Evolutionary conservation across 129 eudicot genomes (phyloP), one percentile per base, ranked within the genome.

Genomic region (Artemisia tridentata): DNA sequence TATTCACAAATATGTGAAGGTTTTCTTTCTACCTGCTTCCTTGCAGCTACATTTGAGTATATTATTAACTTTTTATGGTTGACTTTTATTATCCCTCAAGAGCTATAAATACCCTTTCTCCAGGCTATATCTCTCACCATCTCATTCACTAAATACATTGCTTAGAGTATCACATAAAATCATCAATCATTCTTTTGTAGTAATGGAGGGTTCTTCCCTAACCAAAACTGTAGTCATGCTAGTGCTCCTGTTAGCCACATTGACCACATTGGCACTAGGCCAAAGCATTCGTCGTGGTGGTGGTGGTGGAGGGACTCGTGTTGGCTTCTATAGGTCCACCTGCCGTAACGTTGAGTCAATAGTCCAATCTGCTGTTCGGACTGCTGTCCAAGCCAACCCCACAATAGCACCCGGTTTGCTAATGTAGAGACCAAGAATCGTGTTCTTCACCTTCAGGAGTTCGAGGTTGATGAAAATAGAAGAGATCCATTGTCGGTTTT

Each of bases 381-480:
- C 84, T 2, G 86, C 77, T 69, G 77, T 77, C 59, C 73, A 53
- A 19, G 54, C 81, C 1, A 70, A 88, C 53, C 85, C 75, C 13
- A 60, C 87, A 3, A 50, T 88, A 0, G 90, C 90, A 16, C 85
- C 90, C 0, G 95, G 84, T 1, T 13, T 88, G 71, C 88, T n/a
- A n/a, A n/a, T n/a, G n/a, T n/a, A n/a, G n/a, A n/a, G n/a, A n/a
- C n/a, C n/a, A n/a, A n/a, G n/a, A n/a, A n/a, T n/a, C n/a, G n/a
- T n/a, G n/a, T n/a, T n/a, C n/a, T n/a, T n/a, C n/a, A n/a, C n/a
- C n/a, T n/a, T n/a, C n/a, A n/a, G n/a, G n/a, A n/a, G n/a, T n/a
- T n/a, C n/a, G n/a, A n/a, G n/a, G n/a, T n/a, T n/a, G n/a, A n/a
- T n/a, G n/a, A n/a, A n/a, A n/a, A n/a, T n/a, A n/a, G n/a, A n/a